A percentile compares a stretch with the other conserved stretches of the same genome.
These are phyloP conservation scores for Gynochthodes officinalis DNA, from an alignment of 257 asterid genomes.

Conservation along the genomic window DNA sequence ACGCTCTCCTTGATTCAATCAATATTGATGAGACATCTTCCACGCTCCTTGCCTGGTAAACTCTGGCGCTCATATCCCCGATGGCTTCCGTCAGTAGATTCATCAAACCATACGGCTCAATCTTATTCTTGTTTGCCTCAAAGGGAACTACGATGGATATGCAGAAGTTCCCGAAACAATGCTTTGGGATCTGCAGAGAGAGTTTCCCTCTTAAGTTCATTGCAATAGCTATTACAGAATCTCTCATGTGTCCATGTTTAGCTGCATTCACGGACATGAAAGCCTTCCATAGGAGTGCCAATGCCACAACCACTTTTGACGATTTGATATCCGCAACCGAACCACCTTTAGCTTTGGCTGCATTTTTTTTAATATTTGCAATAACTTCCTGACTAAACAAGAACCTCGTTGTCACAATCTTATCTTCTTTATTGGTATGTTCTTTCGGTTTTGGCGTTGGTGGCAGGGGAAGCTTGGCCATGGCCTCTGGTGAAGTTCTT, in stretches of 20 bases:
- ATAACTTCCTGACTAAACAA: neutral
- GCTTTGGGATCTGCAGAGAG: neutral
- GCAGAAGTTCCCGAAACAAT: constrained; percentile 16
- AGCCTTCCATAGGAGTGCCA: constrained; percentile 26
- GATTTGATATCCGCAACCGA: neutral
- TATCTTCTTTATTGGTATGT: neutral
- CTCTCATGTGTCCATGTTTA: constrained; percentile 11
- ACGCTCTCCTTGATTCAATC: neutral
- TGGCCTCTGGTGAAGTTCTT: constrained; percentile 5
- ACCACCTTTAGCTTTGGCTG: neutral
- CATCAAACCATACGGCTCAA: constrained; percentile 1
- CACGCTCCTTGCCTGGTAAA: constrained; percentile 1
- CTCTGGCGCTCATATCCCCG: neutral
- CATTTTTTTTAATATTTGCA: constrained; percentile 1
- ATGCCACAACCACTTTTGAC: constrained; percentile 14
- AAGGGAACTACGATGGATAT: neutral
- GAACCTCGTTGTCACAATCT: constrained; percentile 17
- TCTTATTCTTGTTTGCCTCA: neutral
- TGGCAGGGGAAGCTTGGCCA: constrained; percentile 5
- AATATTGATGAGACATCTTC: constrained; percentile 13
- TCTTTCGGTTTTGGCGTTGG: neutral
- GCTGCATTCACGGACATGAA: neutral
- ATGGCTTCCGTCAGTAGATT: neutral
- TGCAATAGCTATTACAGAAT: constrained; percentile 3
- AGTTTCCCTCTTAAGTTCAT: constrained; percentile 19